phyloP scores from a whole-genome alignment of 164 flowering plant species.

The Liriodendron chinense region DNA sequence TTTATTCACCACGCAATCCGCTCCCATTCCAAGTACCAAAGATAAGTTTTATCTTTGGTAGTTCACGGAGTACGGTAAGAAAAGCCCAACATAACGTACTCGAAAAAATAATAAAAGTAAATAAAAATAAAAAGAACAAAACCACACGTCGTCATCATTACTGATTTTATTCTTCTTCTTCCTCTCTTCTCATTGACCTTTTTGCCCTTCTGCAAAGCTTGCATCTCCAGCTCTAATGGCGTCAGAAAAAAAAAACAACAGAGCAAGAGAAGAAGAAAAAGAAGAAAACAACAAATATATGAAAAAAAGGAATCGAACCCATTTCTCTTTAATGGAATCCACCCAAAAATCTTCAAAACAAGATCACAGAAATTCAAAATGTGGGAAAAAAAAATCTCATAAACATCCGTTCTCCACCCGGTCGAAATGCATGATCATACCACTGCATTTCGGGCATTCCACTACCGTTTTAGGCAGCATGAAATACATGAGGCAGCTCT shows the following conservation, averaged over 20 bases:
- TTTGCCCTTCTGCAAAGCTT: background rate
- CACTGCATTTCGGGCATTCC: conserved; percentile 30
- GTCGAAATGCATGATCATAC: conserved; percentile 29
- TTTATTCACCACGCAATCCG: no score
- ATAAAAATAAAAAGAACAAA: background rate
- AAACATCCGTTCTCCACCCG: conserved; percentile 17
- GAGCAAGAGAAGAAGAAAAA: background rate
- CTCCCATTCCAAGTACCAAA: no score
- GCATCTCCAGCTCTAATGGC: conserved; percentile 2
- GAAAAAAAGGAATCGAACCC: background rate
- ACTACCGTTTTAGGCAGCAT: conserved; percentile 28
- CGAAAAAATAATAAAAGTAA: no score
- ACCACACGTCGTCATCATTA: conserved; percentile 29
- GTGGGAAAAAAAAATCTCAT: background rate
- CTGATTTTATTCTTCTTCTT: conserved; percentile 14
- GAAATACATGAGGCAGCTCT: conserved; percentile 33
- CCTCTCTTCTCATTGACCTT: conserved; percentile 23
- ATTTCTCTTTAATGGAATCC: conserved; percentile 1
- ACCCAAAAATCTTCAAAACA: background rate
- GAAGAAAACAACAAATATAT: background rate
- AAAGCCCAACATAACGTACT: no score
- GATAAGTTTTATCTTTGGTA: no score
- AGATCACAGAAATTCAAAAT: background rate
- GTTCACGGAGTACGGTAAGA: no score
- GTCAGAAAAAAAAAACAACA: background rate